Evolutionary conservation across 495 filamentous ascomycete species (phyloP), one percentile per base, ranked within the genome.

Genomic region (Talaromyces ruber): DNA sequence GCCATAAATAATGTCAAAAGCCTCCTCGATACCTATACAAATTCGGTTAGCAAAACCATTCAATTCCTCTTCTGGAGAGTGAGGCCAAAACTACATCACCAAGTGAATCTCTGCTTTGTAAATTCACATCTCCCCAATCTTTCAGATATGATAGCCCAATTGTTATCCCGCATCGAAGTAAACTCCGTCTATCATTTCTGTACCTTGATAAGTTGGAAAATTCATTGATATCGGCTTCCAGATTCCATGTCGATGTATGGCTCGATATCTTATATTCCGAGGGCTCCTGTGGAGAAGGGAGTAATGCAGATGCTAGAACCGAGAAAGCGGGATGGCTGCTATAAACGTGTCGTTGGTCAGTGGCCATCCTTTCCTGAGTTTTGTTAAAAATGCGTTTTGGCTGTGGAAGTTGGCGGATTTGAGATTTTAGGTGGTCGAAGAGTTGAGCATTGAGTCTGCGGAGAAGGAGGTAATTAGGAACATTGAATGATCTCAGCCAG

Each of bases 91-190:
- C 1, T 22, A 60, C 59, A 47, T 60, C 39, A 22, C 59, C 59
- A 22, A 60, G 59, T 26, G 34, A 50, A 60, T 60, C 59, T 47
- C 39, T 60, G 50, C n/a, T 21, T 12, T 21, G 37, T 8, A 7
- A 14, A 34, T 51, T 51, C 24, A 24, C 22, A 50, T 62, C 56
- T 67, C 5, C 66, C 67, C 43, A 58, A 64, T 63, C 50, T 28
- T 50, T 67, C 43, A 76, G 61, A 24, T 66, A 69, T n/a, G 77
- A 80, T 60, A 80, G 71, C 0, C 75, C 76, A 25, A 77, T 70
- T 9, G 76, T 68, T 29, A 60, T 60, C 0, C 77, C 76, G n/a
- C 58, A 63, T 11, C 70, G 69, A 47, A 80, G 75, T 21, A 29
- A 6, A 5, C 25, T 24, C 57, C 66, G 58, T 28, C 12, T 74